Conservation (phyloP, 352 stramenopile genomes). For the Pythium apleroticum region DNA sequence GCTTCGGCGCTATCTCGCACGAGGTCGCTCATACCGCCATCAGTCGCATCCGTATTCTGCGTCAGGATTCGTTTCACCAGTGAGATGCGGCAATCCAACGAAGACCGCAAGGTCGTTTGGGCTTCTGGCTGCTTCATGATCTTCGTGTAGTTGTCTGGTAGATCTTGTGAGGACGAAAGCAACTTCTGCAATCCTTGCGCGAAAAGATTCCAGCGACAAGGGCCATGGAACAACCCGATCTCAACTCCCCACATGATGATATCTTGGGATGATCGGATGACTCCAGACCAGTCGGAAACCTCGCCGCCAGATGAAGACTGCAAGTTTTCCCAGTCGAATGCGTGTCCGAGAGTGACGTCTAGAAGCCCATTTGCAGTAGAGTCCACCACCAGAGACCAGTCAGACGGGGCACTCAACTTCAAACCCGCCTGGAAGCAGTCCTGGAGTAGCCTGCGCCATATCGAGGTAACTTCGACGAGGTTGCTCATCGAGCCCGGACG, state of each 20-base stretch:
- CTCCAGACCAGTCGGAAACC: background rate
- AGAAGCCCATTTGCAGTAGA: conserved; percentile 3
- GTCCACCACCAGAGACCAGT: conserved; percentile 9
- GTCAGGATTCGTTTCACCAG: conserved; percentile 14
- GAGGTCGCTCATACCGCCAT: conserved; percentile 13
- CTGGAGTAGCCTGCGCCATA: conserved; percentile 19
- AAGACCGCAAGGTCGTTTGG: background rate
- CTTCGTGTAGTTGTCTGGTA: conserved; percentile 10
- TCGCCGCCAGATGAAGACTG: background rate
- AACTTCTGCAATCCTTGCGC: conserved; percentile 6
- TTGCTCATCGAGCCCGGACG: background rate
- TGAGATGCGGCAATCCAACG: conserved; percentile 9
- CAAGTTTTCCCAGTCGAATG: background rate
- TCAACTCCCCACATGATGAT: conserved; percentile 25
- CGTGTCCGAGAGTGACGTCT: conserved; percentile 7
- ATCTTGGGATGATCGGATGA: conserved; percentile 14
- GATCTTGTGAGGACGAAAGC: background rate
- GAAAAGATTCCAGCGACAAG: conserved; percentile 17
- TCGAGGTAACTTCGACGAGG: conserved; percentile 2
- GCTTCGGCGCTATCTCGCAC: conserved; percentile 11
- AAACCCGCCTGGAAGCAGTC: conserved; percentile 24
- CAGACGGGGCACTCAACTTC: background rate
- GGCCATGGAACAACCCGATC: conserved; percentile 15
- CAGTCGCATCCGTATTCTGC: conserved; percentile 11
- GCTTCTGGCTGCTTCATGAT: conserved; percentile 15